A percentile compares a stretch with the other conserved stretches of the same genome.
Evolutionary conservation across 768 basidiomycete species (phyloP).

Genomic region (Cystobasidium onofrii): DNA sequence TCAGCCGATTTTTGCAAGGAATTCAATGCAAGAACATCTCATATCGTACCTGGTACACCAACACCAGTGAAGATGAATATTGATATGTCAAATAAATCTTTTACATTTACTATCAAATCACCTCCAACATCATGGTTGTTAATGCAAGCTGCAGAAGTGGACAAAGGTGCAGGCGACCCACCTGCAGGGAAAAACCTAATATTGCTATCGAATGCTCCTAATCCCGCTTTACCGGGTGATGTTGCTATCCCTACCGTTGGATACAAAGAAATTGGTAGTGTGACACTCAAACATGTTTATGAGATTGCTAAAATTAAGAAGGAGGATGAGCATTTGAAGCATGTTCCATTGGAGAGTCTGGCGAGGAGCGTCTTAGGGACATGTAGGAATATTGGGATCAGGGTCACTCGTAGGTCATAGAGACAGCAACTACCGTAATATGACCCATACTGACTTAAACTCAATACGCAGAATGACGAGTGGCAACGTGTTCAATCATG

Average conservation of each 20-base stretch:
- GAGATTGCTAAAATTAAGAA: slow-evolving; percentile 97
- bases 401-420: slow-evolving; percentile 63
- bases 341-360: slow-evolving; percentile 75
- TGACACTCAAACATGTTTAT: slow-evolving; percentile 93
- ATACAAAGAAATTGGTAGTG: slow-evolving; percentile 58
- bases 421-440: no score
- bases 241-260: neutral
- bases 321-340: slow-evolving; percentile 74
- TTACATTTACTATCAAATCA: slow-evolving; percentile 80
- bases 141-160: slow-evolving; percentile 79
- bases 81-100: slow-evolving; percentile 78
- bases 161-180: slow-evolving; percentile 77
- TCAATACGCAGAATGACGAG: neutral
- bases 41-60: slow-evolving; percentile 74
- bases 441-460: no score
- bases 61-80: slow-evolving; percentile 87
- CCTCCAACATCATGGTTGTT: slow-evolving; percentile 83
- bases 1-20: slow-evolving; percentile 99
- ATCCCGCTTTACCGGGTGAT: slow-evolving; percentile 41
- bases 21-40: slow-evolving; percentile 94
- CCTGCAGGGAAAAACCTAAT: slow-evolving; percentile 48
- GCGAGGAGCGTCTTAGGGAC: slow-evolving; percentile 81
- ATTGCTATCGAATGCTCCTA: slow-evolving; percentile 1
- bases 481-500: neutral
- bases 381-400: slow-evolving; percentile 77